These are phyloP conservation scores for Beauveria varroae DNA, from an alignment of 2,329 filamentous ascomycete species.

Conservation along the genomic window DNA sequence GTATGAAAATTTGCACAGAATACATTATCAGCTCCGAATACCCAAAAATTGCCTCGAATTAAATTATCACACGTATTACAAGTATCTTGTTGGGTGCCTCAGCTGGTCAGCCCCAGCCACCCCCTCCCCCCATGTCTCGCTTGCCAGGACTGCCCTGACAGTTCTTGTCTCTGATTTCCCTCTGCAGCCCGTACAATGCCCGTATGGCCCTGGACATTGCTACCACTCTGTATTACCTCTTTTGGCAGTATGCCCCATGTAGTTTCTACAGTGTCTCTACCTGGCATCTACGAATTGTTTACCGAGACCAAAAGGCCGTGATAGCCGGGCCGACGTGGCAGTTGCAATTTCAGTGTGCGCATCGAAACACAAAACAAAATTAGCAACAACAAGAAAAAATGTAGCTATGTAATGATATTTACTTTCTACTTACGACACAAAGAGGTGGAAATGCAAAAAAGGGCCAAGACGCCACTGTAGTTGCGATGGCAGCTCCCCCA, in stretches of 20 bases:
- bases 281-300: background rate
- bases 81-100: too few relatives aligned
- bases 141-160: background rate
- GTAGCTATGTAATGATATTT: too few relatives aligned
- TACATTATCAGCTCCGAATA: too few relatives aligned
- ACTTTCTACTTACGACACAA: too few relatives aligned
- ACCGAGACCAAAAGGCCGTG: too few relatives aligned
- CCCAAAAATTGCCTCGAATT: too few relatives aligned
- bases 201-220: conserved; percentile 5
- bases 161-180: background rate
- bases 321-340: too few relatives aligned
- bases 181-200: background rate
- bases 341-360: too few relatives aligned
- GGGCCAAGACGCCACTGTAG: background rate
- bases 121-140: conserved; percentile 1
- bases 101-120: background rate
- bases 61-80: too few relatives aligned
- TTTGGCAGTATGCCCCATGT: background rate
- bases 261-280: conserved; percentile 8
- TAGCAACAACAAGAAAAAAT: too few relatives aligned
- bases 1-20: background rate
- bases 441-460: background rate
- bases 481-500: background rate
- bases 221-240: conserved; percentile 1
- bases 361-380: too few relatives aligned